Percentiles rank a stretch among this genome's conserved stretches.
phyloP scores from a whole-genome alignment of 2,329 filamentous ascomycete genomes.

The Pseudohalonectria lignicola region DNA sequence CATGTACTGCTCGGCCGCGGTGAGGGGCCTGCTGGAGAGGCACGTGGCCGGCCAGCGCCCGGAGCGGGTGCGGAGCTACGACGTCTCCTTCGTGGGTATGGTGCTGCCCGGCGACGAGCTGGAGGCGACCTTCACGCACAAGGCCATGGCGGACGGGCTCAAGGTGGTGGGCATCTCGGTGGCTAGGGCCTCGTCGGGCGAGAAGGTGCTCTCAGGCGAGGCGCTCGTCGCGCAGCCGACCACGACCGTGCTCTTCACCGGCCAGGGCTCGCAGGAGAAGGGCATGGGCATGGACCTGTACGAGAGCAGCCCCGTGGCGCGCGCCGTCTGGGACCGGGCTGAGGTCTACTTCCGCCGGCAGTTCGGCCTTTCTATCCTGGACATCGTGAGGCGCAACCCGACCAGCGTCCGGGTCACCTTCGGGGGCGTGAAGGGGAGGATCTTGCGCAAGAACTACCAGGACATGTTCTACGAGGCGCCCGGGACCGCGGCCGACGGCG shows the following conservation, averaged over 20 bases:
- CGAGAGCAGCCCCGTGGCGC: slow-evolving; percentile 15
- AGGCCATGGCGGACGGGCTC: background rate
- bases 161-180: background rate
- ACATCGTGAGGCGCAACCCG: slow-evolving; percentile 25
- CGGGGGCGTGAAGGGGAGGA: slow-evolving; percentile 18
- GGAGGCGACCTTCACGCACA: slow-evolving; percentile 3
- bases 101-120: slow-evolving; percentile 21
- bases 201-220: background rate
- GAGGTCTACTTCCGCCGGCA: too few species aligned
- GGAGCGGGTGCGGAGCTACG: slow-evolving; percentile 14
- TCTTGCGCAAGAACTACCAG: slow-evolving; percentile 13
- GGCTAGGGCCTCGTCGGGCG: background rate
- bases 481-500: background rate
- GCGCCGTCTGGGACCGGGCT: slow-evolving; percentile 2
- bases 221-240: slow-evolving; percentile 1
- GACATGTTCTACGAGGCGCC: slow-evolving; percentile 5
- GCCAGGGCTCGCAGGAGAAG: slow-evolving; percentile 25
- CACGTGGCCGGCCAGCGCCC: slow-evolving; percentile 8
- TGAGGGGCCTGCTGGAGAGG: slow-evolving; percentile 14
- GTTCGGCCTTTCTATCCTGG: background rate
- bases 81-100: slow-evolving; percentile 21
- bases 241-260: slow-evolving; percentile 26
- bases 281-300: slow-evolving; percentile 33
- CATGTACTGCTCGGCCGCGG: slow-evolving; percentile 22
- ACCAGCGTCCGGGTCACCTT: slow-evolving; percentile 24